These are phyloP conservation scores for Penicillium sp. DNA, from an alignment of 2,329 filamentous ascomycete species.

Conservation along the genomic window DNA sequence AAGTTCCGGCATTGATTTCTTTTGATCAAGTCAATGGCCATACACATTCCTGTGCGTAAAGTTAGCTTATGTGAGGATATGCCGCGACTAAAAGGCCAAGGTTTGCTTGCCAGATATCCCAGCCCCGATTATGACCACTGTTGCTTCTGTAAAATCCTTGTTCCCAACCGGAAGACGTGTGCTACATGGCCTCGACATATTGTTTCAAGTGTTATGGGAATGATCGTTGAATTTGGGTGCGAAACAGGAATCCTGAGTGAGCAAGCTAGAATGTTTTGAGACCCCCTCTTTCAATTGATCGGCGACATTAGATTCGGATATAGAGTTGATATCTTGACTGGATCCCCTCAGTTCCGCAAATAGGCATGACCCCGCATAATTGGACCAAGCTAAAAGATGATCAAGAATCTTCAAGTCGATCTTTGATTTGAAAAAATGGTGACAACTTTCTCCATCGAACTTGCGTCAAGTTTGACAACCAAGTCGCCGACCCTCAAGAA, in stretches of 20 bases:
- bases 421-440: neutral
- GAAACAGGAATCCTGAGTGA: neutral
- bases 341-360: neutral
- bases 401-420: neutral
- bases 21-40: slow-evolving; percentile 58
- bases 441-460: neutral
- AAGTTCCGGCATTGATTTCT: slow-evolving; percentile 21
- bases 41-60: slow-evolving; percentile 48
- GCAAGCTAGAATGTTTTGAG: neutral
- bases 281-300: neutral
- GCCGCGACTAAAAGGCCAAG: neutral
- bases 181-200: slow-evolving; percentile 6
- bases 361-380: neutral
- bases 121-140: slow-evolving; percentile 59
- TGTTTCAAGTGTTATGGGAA: neutral
- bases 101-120: slow-evolving; percentile 49
- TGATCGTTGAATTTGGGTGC: neutral
- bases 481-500: neutral
- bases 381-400: neutral
- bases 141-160: slow-evolving; percentile 52
- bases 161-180: slow-evolving; percentile 39
- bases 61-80: neutral
- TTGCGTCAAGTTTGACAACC: neutral
- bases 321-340: neutral
- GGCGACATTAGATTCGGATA: neutral